A percentile compares a stretch with the other conserved stretches of the same genome.
These are phyloP conservation scores for Pisolithus tinctorius DNA, from an alignment of 768 basidiomycete genomes.

Conservation along the genomic window DNA sequence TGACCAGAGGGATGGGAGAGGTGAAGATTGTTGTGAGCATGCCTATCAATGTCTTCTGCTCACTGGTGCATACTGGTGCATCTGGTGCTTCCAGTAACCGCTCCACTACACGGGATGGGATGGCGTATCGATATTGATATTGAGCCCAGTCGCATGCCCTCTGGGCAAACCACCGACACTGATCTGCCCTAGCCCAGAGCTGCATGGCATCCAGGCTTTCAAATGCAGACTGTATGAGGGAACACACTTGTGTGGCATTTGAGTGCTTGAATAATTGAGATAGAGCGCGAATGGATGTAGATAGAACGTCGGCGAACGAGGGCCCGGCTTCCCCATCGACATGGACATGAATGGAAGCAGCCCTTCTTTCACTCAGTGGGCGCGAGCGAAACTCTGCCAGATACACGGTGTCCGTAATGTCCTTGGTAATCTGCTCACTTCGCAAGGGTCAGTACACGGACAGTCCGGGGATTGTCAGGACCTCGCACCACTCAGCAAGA, in stretches of 20 bases:
- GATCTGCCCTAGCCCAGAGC: slow-evolving; percentile 61
- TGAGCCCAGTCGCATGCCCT: slow-evolving; percentile 82
- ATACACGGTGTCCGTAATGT: slow-evolving; percentile 69
- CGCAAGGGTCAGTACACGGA: not conserved
- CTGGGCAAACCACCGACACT: slow-evolving; percentile 79
- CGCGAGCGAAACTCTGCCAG: slow-evolving; percentile 78
- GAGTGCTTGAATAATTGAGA: slow-evolving; percentile 70
- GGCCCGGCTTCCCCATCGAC: slow-evolving; percentile 87
- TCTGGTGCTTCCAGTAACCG: slow-evolving; percentile 62
- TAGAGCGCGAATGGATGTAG: slow-evolving; percentile 64
- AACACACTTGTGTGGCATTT: slow-evolving; percentile 65
- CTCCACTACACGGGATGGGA: slow-evolving; percentile 82
- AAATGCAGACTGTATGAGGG: slow-evolving; percentile 66
- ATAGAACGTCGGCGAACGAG: slow-evolving; percentile 62
- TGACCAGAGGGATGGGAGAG: slow-evolving; percentile 76
- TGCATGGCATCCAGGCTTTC: slow-evolving; percentile 55
- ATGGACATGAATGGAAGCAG: slow-evolving; percentile 85
- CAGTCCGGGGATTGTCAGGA: not conserved
- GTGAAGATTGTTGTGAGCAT: slow-evolving; percentile 85
- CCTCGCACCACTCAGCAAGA: slow-evolving; percentile 62
- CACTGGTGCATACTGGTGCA: slow-evolving; percentile 33
- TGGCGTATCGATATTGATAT: slow-evolving; percentile 88
- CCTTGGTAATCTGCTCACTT: slow-evolving; percentile 59
- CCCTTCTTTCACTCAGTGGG: slow-evolving; percentile 73
- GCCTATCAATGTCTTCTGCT: slow-evolving; percentile 56